Conservation (phyloP, 495 filamentous ascomycete species). For the Gamarada debralockiae region DNA sequence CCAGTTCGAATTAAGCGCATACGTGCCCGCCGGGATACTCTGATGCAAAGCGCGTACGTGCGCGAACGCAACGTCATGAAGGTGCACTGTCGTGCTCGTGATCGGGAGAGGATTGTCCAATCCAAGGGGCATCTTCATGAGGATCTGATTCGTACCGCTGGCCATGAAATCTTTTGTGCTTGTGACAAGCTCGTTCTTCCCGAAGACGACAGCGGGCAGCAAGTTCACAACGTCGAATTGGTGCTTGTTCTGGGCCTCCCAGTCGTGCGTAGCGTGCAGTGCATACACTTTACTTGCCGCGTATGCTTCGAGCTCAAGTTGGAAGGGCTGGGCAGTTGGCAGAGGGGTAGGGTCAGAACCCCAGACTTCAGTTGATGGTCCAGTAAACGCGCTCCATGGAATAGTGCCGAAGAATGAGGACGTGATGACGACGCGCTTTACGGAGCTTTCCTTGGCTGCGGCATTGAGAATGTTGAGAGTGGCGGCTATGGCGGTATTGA, state of each 20-base stretch:
- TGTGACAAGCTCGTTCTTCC: conserved; percentile 37
- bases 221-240: conserved; percentile 42
- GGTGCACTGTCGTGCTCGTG: conserved; percentile 35
- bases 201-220: conserved; percentile 40
- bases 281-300: conserved; percentile 27
- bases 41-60: conserved; percentile 38
- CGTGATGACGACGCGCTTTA: conserved; percentile 39
- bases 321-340: conserved; percentile 16
- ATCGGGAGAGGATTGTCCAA: too few relatives aligned
- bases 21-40: conserved; percentile 35
- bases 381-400: conserved; percentile 17
- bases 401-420: conserved; percentile 34
- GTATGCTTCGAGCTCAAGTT: conserved; percentile 17
- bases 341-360: conserved; percentile 14
- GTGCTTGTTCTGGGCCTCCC: conserved; percentile 34
- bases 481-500: conserved; percentile 33
- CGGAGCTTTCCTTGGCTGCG: conserved; percentile 26
- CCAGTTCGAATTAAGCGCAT: too few relatives aligned
- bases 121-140: too few relatives aligned
- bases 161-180: conserved; percentile 27
- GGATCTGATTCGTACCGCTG: conserved; percentile 32
- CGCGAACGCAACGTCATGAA: conserved; percentile 39
- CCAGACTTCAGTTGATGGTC: conserved; percentile 10
- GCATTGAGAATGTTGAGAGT: conserved; percentile 35
- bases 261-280: conserved; percentile 36